Conservation (phyloP, 2,329 filamentous ascomycete species). For the Venturia asperata region DNA sequence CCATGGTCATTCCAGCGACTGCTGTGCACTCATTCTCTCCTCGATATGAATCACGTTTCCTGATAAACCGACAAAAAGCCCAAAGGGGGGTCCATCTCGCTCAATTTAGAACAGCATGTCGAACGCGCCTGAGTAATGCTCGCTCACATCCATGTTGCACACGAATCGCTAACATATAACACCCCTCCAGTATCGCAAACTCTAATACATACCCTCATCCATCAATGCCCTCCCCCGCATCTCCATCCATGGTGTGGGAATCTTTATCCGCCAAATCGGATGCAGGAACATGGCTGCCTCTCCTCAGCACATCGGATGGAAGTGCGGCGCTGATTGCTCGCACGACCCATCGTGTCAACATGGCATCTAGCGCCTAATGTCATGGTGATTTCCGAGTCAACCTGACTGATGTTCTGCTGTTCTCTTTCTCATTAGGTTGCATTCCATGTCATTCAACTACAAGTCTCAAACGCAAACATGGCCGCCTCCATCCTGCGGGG, state of each 20-base stretch:
- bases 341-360: neutral
- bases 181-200: too few species aligned
- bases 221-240: neutral
- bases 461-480: conserved; percentile 10
- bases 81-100: too few species aligned
- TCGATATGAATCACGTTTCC: too few species aligned
- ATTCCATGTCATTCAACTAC: too few species aligned
- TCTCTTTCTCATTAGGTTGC: too few species aligned
- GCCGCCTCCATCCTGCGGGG: conserved; percentile 35
- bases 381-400: neutral
- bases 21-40: too few species aligned
- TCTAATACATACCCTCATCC: too few species aligned
- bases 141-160: neutral
- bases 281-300: neutral
- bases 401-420: neutral
- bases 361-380: neutral
- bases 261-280: neutral
- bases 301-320: neutral
- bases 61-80: too few species aligned
- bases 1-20: neutral
- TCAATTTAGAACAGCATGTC: too few species aligned
- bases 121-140: conserved; percentile 1
- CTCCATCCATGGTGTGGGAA: neutral
- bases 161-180: neutral
- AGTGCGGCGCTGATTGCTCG: neutral